Evolutionary conservation across 1,139 yeast genomes (phyloP).

Genomic region (Geotrichum candidum): DNA sequence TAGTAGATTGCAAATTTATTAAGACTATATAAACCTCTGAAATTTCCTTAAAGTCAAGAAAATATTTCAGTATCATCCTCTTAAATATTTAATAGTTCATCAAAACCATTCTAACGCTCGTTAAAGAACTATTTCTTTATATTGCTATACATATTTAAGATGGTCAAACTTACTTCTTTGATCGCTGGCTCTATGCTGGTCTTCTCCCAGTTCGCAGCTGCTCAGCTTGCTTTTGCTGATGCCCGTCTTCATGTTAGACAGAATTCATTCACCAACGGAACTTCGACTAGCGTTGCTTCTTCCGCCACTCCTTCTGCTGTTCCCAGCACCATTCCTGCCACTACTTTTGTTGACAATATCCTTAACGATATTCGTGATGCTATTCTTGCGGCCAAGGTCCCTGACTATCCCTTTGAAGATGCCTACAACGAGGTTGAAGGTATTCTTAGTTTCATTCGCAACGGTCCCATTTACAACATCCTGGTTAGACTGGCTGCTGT

Average conservation of each 20-base stretch:
- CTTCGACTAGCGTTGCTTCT: conserved; percentile 2
- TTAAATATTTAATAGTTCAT: neutral
- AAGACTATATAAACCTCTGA: no score
- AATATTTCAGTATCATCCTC: neutral
- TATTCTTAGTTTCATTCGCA: neutral
- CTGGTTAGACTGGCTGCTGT: conserved; percentile 1
- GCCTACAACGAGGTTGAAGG: neutral
- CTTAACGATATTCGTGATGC: conserved; percentile 2
- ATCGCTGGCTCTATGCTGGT: conserved; percentile 11
- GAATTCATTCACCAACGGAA: conserved; percentile 5
- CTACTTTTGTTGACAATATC: conserved; percentile 1
- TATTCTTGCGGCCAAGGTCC: neutral
- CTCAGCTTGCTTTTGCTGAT: conserved; percentile 14
- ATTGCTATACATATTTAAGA: neutral
- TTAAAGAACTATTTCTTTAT: neutral
- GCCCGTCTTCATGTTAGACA: conserved; percentile 10
- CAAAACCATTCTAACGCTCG: neutral
- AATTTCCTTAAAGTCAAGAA: no score
- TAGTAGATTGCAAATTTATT: no score
- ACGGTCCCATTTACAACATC: neutral
- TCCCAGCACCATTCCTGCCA: neutral
- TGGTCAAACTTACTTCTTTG: conserved; percentile 13
- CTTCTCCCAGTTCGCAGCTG: conserved; percentile 14
- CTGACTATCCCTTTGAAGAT: neutral
- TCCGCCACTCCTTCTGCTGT: conserved; percentile 3